These are phyloP conservation scores for Solanum medicagineum DNA, from an alignment of 257 asterid species.

Conservation along the genomic window DNA sequence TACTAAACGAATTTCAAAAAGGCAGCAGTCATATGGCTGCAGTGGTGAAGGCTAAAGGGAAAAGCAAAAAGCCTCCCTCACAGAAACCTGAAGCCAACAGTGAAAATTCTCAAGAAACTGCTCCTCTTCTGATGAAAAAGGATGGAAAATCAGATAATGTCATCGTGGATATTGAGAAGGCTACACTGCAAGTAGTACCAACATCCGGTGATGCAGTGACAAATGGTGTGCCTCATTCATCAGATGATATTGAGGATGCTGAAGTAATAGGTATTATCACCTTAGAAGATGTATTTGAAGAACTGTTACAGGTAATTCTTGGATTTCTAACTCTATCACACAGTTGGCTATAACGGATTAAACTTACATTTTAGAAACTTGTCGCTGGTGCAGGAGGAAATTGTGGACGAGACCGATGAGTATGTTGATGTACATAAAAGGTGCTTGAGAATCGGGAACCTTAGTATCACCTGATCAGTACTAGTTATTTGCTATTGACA, in stretches of 20 bases:
- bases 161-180: conserved; percentile 49
- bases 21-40: too few relatives aligned
- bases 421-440: neutral
- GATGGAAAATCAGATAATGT: conserved; percentile 26
- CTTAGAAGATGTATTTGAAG: conserved; percentile 91
- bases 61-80: conserved; percentile 27
- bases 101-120: conserved; percentile 1
- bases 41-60: neutral
- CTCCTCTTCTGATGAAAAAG: conserved; percentile 41
- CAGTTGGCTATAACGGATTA: neutral
- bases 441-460: conserved; percentile 10
- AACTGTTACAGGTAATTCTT: conserved; percentile 61
- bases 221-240: conserved; percentile 14
- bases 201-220: conserved; percentile 19
- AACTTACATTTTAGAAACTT: neutral
- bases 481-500: neutral
- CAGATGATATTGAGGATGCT: conserved; percentile 57
- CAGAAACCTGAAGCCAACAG: conserved; percentile 21
- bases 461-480: neutral
- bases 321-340: neutral
- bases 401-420: too few relatives aligned
- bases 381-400: conserved; percentile 1
- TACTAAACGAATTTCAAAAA: too few relatives aligned
- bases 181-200: conserved; percentile 21
- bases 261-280: conserved; percentile 86